These are phyloP conservation scores for Vigna nakashimae DNA, from an alignment of 306 rosid genomes.

Conservation along the genomic window DNA sequence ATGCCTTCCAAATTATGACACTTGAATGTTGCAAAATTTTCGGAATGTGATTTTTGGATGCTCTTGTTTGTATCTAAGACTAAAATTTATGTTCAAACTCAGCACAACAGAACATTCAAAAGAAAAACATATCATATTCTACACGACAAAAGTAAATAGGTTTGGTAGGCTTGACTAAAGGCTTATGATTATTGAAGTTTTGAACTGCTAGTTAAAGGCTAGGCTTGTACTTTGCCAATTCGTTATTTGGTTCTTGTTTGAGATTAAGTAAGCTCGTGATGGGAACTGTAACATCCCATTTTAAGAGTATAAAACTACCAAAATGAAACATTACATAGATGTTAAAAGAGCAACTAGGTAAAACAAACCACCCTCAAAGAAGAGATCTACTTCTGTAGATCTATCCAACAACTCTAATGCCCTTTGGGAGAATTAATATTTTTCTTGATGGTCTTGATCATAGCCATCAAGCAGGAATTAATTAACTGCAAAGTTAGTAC, in stretches of 20 bases:
- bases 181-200: slow-evolving; percentile 7
- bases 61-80: slow-evolving; percentile 17
- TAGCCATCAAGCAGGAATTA: not conserved
- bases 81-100: not conserved
- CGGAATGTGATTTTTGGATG: slow-evolving; percentile 23
- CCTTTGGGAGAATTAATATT: not conserved
- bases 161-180: slow-evolving; percentile 1
- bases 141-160: slow-evolving; percentile 1
- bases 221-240: slow-evolving; percentile 1
- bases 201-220: slow-evolving; percentile 31
- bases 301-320: too few species aligned
- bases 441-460: slow-evolving; percentile 10
- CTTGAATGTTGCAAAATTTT: slow-evolving; percentile 20
- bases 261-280: not conserved
- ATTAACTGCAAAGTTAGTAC: not conserved
- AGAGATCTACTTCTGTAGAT: too few species aligned
- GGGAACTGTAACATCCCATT: not conserved
- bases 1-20: slow-evolving; percentile 16
- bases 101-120: not conserved
- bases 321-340: too few species aligned
- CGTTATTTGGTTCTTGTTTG: slow-evolving; percentile 27
- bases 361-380: too few species aligned
- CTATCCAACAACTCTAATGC: too few species aligned
- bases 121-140: slow-evolving; percentile 6
- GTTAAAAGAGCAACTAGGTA: too few species aligned